Evolutionary conservation across 2,329 filamentous ascomycete species (phyloP), one percentile per base, ranked within the genome.

Genomic region (Trichoderma harzianum): DNA sequence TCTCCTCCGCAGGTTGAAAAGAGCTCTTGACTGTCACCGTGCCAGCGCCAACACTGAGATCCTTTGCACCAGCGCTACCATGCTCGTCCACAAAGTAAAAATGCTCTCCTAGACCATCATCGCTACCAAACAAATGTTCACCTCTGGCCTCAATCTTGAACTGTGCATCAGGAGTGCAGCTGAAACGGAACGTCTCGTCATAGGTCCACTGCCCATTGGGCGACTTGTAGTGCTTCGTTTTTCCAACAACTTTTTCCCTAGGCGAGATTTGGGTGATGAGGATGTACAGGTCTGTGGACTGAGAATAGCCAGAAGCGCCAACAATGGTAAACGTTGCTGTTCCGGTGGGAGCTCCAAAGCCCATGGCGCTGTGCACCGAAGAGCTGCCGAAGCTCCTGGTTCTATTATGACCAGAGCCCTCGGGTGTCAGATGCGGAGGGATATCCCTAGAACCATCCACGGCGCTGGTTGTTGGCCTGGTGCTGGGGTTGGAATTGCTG

Each of bases 81-180:
- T 86, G 88, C 79, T 99, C 95, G 74, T 95, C 94, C n/a, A 99
- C 89, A 79, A 97, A 95, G 83, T 97, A 97, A n/a, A 92, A 80
- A 6, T 89, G 89, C 78, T 98, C 95, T 68, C 96, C 96, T 0
- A 99, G 87, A 72, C 91, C 89, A 70, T 95, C 91, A 79, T 97
- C 94, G 72, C 90, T 92, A 66, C 93, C 92, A 78, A 98, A 95
- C 1, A 91, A 93, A 77, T 92, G 89, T 78, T 97, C 93, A 76
- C 94, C 92, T 79, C 94, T 94, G 73, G 94, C 94, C 74, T 93
- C 88, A 73, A 99, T 80, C 79, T 94, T 92, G 87, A 98, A 98
- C 78, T 93, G 91, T 26, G 92, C 87, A 76, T 98, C 95, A 2
- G 95, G 91, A 1, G 91, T 88, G 82, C 94, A 97, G 12, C 87